Base-by-base conservation (phyloP, 768 basidiomycete genomes). In the Tremella fuciformis region DNA sequence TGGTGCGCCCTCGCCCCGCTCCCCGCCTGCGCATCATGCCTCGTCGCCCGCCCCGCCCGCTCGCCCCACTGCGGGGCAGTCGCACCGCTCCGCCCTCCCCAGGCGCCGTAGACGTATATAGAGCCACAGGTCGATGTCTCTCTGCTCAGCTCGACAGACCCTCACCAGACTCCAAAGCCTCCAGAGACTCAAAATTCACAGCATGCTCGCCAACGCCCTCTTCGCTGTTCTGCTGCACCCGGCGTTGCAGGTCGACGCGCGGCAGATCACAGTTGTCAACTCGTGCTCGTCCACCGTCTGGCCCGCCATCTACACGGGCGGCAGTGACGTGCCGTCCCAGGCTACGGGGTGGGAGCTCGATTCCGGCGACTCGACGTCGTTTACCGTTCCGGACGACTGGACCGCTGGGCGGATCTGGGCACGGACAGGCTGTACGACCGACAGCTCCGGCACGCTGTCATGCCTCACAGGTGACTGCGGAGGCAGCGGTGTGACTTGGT, bases 381-480 rank as follows among this genome's bases (percentile, higher is more conserved):
- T 68, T 26, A 26, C 53, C 13, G 66, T 68, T 0, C 11, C 47
- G 15, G 54, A 59, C 13, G 58, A 60, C 47, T 68, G 66, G 66
- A 48, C 50, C 2, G 41, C 64, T 16, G 66, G 57, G 15, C 38
- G 66, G 39, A 63, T 68, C 15, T 68, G 63, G 63, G 66, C 66
- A 9, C 51, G 66, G 21, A 65, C 63, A 19, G 66, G 66, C 15
- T 68, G 66, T 44, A 46, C 39, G 6, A 37, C 22, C 6, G 19
- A 41, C 8, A 25, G 41, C 13, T 63, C 29, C 55, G 63, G 63
- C 3, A 49, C 19, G 46, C 59, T 67, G 34, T 29, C 42, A 41
- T 68, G 66, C 56, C 42, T 65, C 50, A 62, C 60, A 2, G 66
- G 66, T 11, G 19, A 25, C 21, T 67, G 65, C 37, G 62, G 62